phyloP scores from a whole-genome alignment of 129 eudicot genomes.

The Flaveria robusta region DNA sequence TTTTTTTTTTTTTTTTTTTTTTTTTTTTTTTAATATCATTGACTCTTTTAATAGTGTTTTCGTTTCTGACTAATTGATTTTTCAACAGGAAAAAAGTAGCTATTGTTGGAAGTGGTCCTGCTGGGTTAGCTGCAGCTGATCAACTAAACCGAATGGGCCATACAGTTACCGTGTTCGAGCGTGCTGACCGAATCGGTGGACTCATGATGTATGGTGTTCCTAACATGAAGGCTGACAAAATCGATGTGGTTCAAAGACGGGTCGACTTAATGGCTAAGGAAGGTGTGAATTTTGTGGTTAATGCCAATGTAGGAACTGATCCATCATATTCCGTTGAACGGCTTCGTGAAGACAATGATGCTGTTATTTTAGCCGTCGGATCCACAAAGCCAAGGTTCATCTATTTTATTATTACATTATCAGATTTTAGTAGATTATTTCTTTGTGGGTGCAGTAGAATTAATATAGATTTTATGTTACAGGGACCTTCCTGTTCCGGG shows the following conservation, averaged over 20 bases:
- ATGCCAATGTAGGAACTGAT: conserved; percentile 85
- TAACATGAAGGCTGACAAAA: conserved; percentile 95
- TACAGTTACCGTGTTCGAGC: conserved; percentile 88
- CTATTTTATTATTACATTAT: neutral
- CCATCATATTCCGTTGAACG: conserved; percentile 63
- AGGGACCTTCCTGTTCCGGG: conserved; percentile 99
- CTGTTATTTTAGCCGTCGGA: conserved; percentile 85
- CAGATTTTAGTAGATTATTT: neutral
- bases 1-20: too few species aligned
- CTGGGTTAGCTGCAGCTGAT: conserved; percentile 99
- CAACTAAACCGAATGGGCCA: conserved; percentile 87
- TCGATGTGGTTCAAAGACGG: conserved; percentile 84
- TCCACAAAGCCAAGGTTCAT: conserved; percentile 87
- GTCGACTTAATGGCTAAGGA: conserved; percentile 87
- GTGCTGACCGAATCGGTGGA: conserved; percentile 96
- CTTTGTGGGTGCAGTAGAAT: neutral
- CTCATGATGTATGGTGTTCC: conserved; percentile 99
- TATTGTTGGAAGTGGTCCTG: conserved; percentile 95
- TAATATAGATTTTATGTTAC: conserved; percentile 20
- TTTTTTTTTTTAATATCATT: too few species aligned
- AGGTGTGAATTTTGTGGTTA: conserved; percentile 87
- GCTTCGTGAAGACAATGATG: conserved; percentile 78
- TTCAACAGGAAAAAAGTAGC: conserved; percentile 84
- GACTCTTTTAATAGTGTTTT: neutral
- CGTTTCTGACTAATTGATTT: neutral